These are phyloP conservation scores for Metschnikowia continentalis DNA, from an alignment of 805 yeast species.

Conservation along the genomic window DNA sequence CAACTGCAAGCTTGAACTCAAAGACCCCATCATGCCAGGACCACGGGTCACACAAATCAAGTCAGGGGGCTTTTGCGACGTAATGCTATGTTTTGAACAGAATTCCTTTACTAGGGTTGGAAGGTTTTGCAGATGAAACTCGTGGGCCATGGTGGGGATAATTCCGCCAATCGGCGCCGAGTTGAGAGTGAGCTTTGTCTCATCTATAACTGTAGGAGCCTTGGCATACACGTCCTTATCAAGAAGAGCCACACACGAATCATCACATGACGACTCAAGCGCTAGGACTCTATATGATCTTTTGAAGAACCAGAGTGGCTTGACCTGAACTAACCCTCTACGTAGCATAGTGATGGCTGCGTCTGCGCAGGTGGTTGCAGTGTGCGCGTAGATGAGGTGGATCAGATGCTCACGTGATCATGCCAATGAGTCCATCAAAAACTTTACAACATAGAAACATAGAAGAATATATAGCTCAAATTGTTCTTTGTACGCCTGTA, in stretches of 20 bases:
- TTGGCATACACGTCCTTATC: slow-evolving; percentile 39
- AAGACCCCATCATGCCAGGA: slow-evolving; percentile 92
- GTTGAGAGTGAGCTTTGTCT: slow-evolving; percentile 61
- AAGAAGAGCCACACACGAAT: slow-evolving; percentile 80
- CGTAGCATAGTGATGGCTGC: slow-evolving; percentile 2
- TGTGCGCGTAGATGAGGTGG: neutral
- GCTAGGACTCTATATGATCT: slow-evolving; percentile 67
- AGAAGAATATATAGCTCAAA: neutral
- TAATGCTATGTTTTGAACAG: slow-evolving; percentile 33
- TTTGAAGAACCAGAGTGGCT: neutral
- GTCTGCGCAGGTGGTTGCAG: neutral
- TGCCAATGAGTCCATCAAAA: neutral
- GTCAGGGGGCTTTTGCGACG: slow-evolving; percentile 47
- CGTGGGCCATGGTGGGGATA: slow-evolving; percentile 78
- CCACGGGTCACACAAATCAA: slow-evolving; percentile 89
- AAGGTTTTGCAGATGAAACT: slow-evolving; percentile 64
- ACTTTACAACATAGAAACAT: neutral
- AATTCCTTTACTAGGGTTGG: slow-evolving; percentile 48
- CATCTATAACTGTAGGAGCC: slow-evolving; percentile 51
- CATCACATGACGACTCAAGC: slow-evolving; percentile 93
- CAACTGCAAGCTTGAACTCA: slow-evolving; percentile 75
- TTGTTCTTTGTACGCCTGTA: neutral
- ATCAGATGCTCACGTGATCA: slow-evolving; percentile 1
- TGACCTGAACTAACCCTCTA: neutral
- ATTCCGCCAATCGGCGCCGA: slow-evolving; percentile 75